Evolutionary conservation across 2,329 filamentous ascomycete genomes (phyloP).

Genomic region (Zymoseptoria crescenta): DNA sequence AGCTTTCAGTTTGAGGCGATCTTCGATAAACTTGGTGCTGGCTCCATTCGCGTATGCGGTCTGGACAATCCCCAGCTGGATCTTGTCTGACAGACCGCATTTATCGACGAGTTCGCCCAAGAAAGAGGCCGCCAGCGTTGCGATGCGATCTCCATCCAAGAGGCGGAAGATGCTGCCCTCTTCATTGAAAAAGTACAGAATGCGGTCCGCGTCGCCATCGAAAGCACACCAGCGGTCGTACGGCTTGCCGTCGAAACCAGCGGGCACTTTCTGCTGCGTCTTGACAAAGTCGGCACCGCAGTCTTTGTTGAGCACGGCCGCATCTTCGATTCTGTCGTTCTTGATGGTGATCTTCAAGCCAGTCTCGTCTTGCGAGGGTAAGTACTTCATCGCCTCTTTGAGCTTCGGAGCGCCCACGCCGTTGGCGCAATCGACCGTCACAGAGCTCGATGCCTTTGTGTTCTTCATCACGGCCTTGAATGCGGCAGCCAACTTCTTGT

Average conservation of each 20-base stretch:
- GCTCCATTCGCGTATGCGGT: conserved; percentile 97
- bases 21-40: conserved; percentile 83
- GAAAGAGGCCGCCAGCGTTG: conserved; percentile 86
- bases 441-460: conserved; percentile 61
- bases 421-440: conserved; percentile 93
- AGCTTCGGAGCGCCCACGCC: conserved; percentile 92
- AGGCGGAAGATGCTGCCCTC: conserved; percentile 78
- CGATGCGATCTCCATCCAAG: conserved; percentile 93
- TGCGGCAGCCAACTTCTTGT: conserved; percentile 79
- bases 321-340: conserved; percentile 88
- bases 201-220: conserved; percentile 89
- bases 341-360: conserved; percentile 75
- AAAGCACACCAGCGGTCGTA: conserved; percentile 80
- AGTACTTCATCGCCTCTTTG: conserved; percentile 72
- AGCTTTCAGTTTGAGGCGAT: conserved; percentile 79
- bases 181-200: conserved; percentile 92
- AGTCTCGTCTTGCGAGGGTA: conserved; percentile 56
- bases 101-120: conserved; percentile 79
- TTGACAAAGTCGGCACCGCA: conserved; percentile 97
- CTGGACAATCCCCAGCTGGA: conserved; percentile 91
- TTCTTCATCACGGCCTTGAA: conserved; percentile 77
- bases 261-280: conserved; percentile 86
- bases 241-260: conserved; percentile 66
- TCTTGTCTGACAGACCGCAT: conserved; percentile 67
- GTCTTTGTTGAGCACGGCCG: conserved; percentile 79